Conservation (phyloP, 2,329 filamentous ascomycete genomes). For the Diaporthe citriasiana region DNA sequence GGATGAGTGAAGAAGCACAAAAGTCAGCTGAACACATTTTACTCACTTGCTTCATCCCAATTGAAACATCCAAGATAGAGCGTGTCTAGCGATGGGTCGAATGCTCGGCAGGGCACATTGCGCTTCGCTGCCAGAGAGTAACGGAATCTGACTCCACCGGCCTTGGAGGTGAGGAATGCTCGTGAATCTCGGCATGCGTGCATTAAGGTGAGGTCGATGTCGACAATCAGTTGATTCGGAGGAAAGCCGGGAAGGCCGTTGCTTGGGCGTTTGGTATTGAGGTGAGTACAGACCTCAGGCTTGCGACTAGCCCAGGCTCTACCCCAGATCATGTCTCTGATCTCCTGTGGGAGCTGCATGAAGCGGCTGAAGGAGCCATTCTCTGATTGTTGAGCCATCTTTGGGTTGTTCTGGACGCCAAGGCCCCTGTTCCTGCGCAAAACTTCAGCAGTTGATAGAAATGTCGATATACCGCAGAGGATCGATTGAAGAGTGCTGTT, state of each 20-base stretch:
- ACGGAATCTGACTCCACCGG: background rate
- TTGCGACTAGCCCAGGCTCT: background rate
- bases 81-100: conserved; percentile 6
- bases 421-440: too few species aligned
- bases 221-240: background rate
- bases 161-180: background rate
- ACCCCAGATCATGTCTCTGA: background rate
- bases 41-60: background rate
- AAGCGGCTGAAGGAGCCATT: background rate
- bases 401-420: background rate
- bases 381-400: background rate
- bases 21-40: too few species aligned
- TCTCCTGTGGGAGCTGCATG: background rate
- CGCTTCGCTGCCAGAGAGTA: background rate
- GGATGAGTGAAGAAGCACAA: background rate
- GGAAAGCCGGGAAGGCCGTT: background rate
- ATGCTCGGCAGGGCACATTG: conserved; percentile 12
- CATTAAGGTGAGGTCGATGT: background rate
- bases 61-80: conserved; percentile 1
- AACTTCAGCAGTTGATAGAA: too few species aligned
- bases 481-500: too few species aligned
- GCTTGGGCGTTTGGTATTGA: background rate
- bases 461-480: too few species aligned
- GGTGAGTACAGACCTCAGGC: background rate
- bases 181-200: background rate